A percentile compares a stretch with the other conserved stretches of the same genome.
Conservation (phyloP, 1,284 basidiomycete species). For the Thecaphora thlaspeos region DNA sequence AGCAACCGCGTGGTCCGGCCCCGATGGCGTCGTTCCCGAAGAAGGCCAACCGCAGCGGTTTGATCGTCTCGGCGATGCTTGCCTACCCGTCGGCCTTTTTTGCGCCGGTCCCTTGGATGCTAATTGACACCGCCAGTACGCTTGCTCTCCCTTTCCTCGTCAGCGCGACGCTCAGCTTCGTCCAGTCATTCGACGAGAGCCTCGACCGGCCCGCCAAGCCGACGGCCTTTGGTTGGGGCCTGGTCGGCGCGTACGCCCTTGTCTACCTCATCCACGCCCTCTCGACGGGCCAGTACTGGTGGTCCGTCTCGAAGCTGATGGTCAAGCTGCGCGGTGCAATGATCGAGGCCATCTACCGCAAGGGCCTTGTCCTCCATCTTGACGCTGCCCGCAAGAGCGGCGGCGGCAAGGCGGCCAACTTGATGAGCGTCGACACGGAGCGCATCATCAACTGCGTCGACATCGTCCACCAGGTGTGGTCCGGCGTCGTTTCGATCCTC, state of each 20-base stretch:
- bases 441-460: slow-evolving; percentile 35
- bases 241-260: slow-evolving; percentile 49
- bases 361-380: slow-evolving; percentile 43
- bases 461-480: slow-evolving; percentile 41
- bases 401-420: slow-evolving; percentile 40
- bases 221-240: slow-evolving; percentile 43
- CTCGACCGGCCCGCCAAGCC: slow-evolving; percentile 15
- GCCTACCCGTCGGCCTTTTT: slow-evolving; percentile 34
- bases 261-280: slow-evolving; percentile 39
- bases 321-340: slow-evolving; percentile 42
- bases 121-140: slow-evolving; percentile 28
- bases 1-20: too few species aligned
- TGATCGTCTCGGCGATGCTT: slow-evolving; percentile 26
- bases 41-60: slow-evolving; percentile 6
- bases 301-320: slow-evolving; percentile 28
- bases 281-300: slow-evolving; percentile 39
- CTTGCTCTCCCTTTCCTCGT: slow-evolving; percentile 46
- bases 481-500: slow-evolving; percentile 31
- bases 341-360: slow-evolving; percentile 46
- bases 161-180: slow-evolving; percentile 40
- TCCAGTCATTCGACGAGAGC: slow-evolving; percentile 24
- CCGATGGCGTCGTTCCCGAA: too few species aligned
- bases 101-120: slow-evolving; percentile 34
- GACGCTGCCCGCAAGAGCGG: slow-evolving; percentile 38
- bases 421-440: slow-evolving; percentile 53